Base-by-base conservation (phyloP, 441 rosid species). In the Erysimum pusillum region DNA sequence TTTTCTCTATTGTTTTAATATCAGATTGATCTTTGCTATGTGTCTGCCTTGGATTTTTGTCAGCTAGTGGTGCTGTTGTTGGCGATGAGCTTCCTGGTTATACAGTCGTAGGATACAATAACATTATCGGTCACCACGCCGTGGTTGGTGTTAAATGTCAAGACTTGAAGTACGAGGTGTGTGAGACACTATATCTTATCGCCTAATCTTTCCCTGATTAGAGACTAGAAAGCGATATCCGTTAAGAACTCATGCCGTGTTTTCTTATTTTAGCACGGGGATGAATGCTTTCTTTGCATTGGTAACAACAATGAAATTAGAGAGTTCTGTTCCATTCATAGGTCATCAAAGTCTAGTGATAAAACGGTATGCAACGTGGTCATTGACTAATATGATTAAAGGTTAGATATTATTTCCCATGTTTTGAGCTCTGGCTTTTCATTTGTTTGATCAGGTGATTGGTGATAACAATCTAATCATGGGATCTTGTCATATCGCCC, bases 401-500 rank as follows among this genome's bases (percentile, higher is more conserved):
- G 36, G 13, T 68, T 15, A 2, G 9, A 17, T 17, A 48, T 6
- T 17, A 7, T 56, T 18, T 39, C 32, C 4, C 1, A 15, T 20
- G 41, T 59, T 76, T 35, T 76, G 34, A 71, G 69, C 7, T 51
- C 22, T 53, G 65, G 31, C 31, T 28, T 28, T 28, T 28, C 31
- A 9, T 53, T 73, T 57, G 8, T 52, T 12, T 61, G 9, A 82
- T 75, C 78, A 95, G 99, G 93, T 91, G 14, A 87, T 95, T 71
- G 97, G 98, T 56, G 79, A 88, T 76, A 87, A 84, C 83, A 95
- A 95, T 82, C 92, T 95, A 69, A 82, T 96, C 76, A 96, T 96
- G 99, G 99, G 98, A 3, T 89, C 98, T 53, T 90, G 99, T 79
- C 99, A 93, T 81, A 85, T 96, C 75, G 99, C 98, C 41, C 99